Conservation (phyloP, 2,329 filamentous ascomycete species). For the Sarocladium oryzae region DNA sequence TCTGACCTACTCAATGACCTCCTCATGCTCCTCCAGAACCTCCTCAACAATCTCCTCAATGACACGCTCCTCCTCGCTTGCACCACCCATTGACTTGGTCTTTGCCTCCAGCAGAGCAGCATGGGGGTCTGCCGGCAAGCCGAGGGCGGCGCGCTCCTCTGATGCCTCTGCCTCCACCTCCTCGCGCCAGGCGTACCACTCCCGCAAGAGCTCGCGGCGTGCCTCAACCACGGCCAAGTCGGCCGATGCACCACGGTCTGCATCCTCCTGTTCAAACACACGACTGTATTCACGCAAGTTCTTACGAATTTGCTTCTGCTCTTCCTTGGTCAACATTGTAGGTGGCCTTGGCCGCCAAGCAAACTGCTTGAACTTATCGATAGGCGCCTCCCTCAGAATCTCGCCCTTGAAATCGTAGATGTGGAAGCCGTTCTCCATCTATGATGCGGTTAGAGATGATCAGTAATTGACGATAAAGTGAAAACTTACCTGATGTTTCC, state of each 20-base stretch:
- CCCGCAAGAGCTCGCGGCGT: constrained; percentile 72
- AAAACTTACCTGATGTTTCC: constrained; percentile 83
- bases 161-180: constrained; percentile 63
- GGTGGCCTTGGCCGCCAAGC: constrained; percentile 87
- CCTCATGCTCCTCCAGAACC: constrained; percentile 79
- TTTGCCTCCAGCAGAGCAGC: constrained; percentile 55
- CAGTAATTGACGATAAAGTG: background rate
- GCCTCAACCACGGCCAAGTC: constrained; percentile 91
- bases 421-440: constrained; percentile 99
- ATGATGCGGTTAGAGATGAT: constrained; percentile 10
- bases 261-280: constrained; percentile 91
- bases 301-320: constrained; percentile 97
- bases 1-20: constrained; percentile 43
- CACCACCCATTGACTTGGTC: constrained; percentile 41
- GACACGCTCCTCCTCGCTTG: constrained; percentile 60
- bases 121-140: constrained; percentile 59
- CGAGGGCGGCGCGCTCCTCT: constrained; percentile 63
- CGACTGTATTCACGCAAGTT: constrained; percentile 96
- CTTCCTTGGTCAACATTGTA: constrained; percentile 89
- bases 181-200: constrained; percentile 84
- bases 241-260: constrained; percentile 85
- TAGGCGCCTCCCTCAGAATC: constrained; percentile 78
- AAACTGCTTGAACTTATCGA: constrained; percentile 98
- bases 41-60: constrained; percentile 89
- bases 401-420: constrained; percentile 95